These are phyloP conservation scores for Scedosporium apiospermum DNA, from an alignment of 2,329 filamentous ascomycete genomes.

Conservation along the genomic window DNA sequence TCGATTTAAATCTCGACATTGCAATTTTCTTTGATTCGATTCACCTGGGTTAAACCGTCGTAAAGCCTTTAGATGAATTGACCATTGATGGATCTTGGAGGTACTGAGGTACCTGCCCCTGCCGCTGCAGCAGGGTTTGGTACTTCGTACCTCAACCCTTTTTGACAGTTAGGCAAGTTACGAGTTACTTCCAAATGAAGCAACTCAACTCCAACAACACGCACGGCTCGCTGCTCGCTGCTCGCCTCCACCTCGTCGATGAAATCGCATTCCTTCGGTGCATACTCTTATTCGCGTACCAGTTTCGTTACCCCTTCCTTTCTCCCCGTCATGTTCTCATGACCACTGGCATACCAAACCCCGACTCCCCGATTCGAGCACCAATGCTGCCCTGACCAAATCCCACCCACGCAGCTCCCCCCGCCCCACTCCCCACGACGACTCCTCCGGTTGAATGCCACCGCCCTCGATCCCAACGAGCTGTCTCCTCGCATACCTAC, in stretches of 20 bases:
- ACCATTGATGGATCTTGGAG: not conserved
- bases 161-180: not conserved
- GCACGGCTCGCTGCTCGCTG: not conserved
- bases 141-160: not conserved
- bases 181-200: not conserved
- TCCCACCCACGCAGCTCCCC: not conserved
- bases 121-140: not conserved
- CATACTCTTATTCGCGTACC: not conserved
- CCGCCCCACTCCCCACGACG: not conserved
- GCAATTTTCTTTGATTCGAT: no score
- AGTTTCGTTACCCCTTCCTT: not conserved
- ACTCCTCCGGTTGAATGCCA: not conserved
- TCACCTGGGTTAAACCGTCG: no score
- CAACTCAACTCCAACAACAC: not conserved
- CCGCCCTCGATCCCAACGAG: not conserved
- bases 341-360: not conserved
- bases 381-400: not conserved
- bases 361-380: not conserved
- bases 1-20: no score
- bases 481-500: not conserved
- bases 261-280: not conserved
- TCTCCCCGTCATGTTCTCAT: not conserved
- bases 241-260: not conserved
- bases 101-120: not conserved
- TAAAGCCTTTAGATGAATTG: not conserved